Conservation (phyloP, 2,329 filamentous ascomycete genomes). For the Dendrostoma leiphaemia region DNA sequence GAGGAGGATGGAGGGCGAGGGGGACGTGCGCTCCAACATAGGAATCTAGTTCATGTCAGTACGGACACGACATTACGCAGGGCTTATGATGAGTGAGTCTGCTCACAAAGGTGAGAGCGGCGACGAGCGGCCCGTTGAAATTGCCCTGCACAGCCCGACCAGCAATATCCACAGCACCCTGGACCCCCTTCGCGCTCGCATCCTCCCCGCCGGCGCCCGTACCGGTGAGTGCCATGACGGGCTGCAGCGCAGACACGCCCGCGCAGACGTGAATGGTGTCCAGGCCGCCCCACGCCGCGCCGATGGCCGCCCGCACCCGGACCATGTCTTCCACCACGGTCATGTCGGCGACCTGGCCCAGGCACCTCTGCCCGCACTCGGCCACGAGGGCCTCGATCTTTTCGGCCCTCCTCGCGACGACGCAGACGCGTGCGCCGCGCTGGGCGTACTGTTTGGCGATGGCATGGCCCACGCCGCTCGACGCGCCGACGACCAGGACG, state of each 20-base stretch:
- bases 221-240: slow-evolving; percentile 29
- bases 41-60: slow-evolving; percentile 22
- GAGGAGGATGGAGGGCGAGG: slow-evolving; percentile 16
- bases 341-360: slow-evolving; percentile 28
- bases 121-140: slow-evolving; percentile 29
- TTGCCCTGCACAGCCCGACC: slow-evolving; percentile 28
- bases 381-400: slow-evolving; percentile 24
- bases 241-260: slow-evolving; percentile 33
- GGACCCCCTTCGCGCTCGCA: slow-evolving; percentile 23
- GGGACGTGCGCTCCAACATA: slow-evolving; percentile 29
- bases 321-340: slow-evolving; percentile 27
- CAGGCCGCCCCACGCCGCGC: slow-evolving; percentile 27
- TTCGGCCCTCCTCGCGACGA: slow-evolving; percentile 28
- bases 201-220: slow-evolving; percentile 20
- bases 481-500: slow-evolving; percentile 32
- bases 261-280: slow-evolving; percentile 32
- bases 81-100: neutral
- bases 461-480: slow-evolving; percentile 31
- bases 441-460: slow-evolving; percentile 28
- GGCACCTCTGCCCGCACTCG: slow-evolving; percentile 27
- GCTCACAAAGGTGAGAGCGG: slow-evolving; percentile 27
- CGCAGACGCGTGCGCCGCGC: slow-evolving; percentile 28
- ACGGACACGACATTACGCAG: neutral
- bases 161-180: slow-evolving; percentile 24
- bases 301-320: slow-evolving; percentile 24